Evolutionary conservation across 2,329 filamentous ascomycete species (phyloP), one percentile per base, ranked within the genome.

Genomic region (Botrytis medusae): DNA sequence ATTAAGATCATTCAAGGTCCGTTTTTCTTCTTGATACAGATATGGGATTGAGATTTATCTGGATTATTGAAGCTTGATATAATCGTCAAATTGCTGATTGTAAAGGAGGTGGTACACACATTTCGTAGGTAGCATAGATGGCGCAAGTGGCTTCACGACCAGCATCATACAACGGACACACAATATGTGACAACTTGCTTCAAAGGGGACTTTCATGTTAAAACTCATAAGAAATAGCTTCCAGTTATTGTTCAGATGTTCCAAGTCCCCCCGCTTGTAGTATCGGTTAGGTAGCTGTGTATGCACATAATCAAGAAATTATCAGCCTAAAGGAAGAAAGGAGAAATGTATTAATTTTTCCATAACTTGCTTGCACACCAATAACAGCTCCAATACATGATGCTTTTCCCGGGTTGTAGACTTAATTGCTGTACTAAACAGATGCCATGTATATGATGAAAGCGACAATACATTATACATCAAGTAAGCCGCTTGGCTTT

Each of bases 261-360:
- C 6, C 51, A 57, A 12, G 14, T 57, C 18, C n/a, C n/a, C 7
- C 51, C 5, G 51, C n/a, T 29, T 16, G 14, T 57, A 18, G 14
- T 0, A 29, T 29, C 2, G 8, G 18, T 18, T 9, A 4, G 0
- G 18, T 3, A 18, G 14, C n/a, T 57, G 7, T 0, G 9, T 57
- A 9, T 16, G 5, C 2, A 29, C 6, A 57, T 2, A 57, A 8
- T 2, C 14, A 18, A 57, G n/a, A 9, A 9, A 3, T 18, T 29
- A 57, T 29, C 51, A 57, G 14, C 6, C n/a, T 18, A 16, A 57
- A 29, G 51, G 3, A 18, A 29, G n/a, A 9, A 29, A 18, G 51
- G 7, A 57, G n/a, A 57, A 57, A 29, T 29, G 18, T 54, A 3
- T 29, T 4, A 54, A 16, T 18, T 29, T 16, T 29, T 54, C 51